These are phyloP conservation scores for Xerocomus amazonicus DNA, from an alignment of 1,284 basidiomycete genomes.

Conservation along the genomic window DNA sequence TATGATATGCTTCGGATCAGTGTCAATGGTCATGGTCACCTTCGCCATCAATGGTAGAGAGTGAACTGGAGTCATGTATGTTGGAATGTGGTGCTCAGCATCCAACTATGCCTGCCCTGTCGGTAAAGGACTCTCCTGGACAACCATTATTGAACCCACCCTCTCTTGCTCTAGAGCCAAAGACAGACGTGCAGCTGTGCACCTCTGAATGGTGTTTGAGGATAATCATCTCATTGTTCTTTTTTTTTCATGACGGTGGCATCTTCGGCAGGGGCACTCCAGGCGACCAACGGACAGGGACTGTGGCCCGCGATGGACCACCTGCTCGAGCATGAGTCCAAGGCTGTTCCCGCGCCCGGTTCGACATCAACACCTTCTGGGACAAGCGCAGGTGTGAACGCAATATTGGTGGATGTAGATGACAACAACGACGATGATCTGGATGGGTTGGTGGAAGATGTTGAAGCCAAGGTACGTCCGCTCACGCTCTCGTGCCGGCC, in stretches of 20 bases:
- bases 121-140: slow-evolving; percentile 38
- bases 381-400: slow-evolving; percentile 6
- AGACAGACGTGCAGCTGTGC: slow-evolving; percentile 14
- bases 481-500: too few relatives aligned
- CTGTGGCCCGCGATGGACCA: slow-evolving; percentile 90
- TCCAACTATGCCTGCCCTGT: slow-evolving; percentile 44
- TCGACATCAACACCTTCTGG: not conserved
- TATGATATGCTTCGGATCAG: slow-evolving; percentile 29
- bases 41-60: slow-evolving; percentile 39
- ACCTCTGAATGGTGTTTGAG: slow-evolving; percentile 11
- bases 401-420: slow-evolving; percentile 28
- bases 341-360: slow-evolving; percentile 64
- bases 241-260: too few relatives aligned
- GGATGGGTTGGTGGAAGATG: slow-evolving; percentile 47
- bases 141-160: slow-evolving; percentile 11
- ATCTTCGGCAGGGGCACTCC: slow-evolving; percentile 67
- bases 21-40: slow-evolving; percentile 34
- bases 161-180: slow-evolving; percentile 10
- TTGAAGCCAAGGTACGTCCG: slow-evolving; percentile 57
- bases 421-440: slow-evolving; percentile 65
- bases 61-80: slow-evolving; percentile 37
- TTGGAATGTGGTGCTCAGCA: slow-evolving; percentile 33
- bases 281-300: slow-evolving; percentile 74
- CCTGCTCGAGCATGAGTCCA: slow-evolving; percentile 72
- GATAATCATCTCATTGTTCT: too few relatives aligned